These are phyloP conservation scores for Dichotomocladium elegans DNA, from an alignment of 371 early-diverging fungal species.

Conservation along the genomic window DNA sequence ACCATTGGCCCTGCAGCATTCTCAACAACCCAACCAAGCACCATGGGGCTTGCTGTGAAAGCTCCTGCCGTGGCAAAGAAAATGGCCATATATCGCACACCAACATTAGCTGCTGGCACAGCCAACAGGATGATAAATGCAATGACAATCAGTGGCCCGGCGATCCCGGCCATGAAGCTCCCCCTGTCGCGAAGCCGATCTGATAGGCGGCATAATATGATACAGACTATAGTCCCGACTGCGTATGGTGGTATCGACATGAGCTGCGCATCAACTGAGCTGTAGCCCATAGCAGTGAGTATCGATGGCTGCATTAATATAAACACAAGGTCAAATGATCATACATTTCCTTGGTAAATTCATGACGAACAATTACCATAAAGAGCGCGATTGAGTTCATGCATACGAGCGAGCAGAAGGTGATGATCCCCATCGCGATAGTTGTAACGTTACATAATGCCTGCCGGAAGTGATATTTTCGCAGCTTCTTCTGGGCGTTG, in stretches of 20 bases:
- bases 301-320: constrained; percentile 6
- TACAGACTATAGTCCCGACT: constrained; percentile 20
- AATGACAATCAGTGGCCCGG: constrained; percentile 13
- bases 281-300: constrained; percentile 12
- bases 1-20: constrained; percentile 22
- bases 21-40: constrained; percentile 21
- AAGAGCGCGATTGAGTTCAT: constrained; percentile 45
- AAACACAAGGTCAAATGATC: not conserved
- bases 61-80: constrained; percentile 22
- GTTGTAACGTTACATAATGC: constrained; percentile 46
- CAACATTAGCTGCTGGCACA: constrained; percentile 4
- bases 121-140: constrained; percentile 12
- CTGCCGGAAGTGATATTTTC: constrained; percentile 30
- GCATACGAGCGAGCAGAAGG: constrained; percentile 31
- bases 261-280: constrained; percentile 22
- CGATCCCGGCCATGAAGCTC: constrained; percentile 8
- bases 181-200: constrained; percentile 28
- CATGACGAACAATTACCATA: constrained; percentile 13
- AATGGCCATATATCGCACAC: constrained; percentile 20
- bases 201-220: constrained; percentile 23
- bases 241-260: constrained; percentile 42
- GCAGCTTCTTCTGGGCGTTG: constrained; percentile 22
- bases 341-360: not conserved
- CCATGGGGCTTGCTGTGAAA: constrained; percentile 19
- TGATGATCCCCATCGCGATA: constrained; percentile 31